A percentile compares a stretch with the other conserved stretches of the same genome.
Conservation (phyloP, 2,329 filamentous ascomycete genomes). For the Gaeumannomyces sp. region DNA sequence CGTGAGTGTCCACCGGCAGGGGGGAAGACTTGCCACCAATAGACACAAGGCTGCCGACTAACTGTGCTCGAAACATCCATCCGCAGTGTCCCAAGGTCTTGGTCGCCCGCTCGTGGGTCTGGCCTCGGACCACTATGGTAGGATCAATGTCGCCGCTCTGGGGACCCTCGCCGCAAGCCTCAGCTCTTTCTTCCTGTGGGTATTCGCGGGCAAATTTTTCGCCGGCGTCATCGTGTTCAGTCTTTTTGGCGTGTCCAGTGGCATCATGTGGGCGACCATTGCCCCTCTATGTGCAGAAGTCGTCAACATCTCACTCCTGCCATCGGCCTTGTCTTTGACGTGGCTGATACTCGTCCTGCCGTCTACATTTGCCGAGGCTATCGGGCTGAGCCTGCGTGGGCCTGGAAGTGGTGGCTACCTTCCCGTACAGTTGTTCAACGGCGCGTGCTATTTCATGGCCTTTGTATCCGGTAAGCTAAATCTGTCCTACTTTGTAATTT, state of each 20-base stretch:
- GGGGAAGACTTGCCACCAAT: neutral
- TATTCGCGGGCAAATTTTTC: slow-evolving; percentile 56
- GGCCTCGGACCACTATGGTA: slow-evolving; percentile 62
- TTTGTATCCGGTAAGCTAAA: slow-evolving; percentile 35
- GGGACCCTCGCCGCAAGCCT: slow-evolving; percentile 60
- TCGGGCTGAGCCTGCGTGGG: slow-evolving; percentile 50
- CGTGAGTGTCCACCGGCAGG: slow-evolving; percentile 30
- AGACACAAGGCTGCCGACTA: slow-evolving; percentile 6
- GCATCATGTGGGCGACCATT: slow-evolving; percentile 65
- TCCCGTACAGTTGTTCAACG: slow-evolving; percentile 51
- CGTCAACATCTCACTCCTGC: slow-evolving; percentile 62
- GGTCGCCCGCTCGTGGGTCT: slow-evolving; percentile 68
- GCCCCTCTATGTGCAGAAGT: slow-evolving; percentile 68
- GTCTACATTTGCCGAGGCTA: slow-evolving; percentile 61
- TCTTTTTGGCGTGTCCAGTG: slow-evolving; percentile 61
- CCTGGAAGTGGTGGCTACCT: slow-evolving; percentile 39
- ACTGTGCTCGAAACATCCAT: neutral
- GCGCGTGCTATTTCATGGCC: slow-evolving; percentile 52
- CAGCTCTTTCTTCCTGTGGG: slow-evolving; percentile 66
- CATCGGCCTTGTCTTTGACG: slow-evolving; percentile 60
- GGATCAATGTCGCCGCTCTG: slow-evolving; percentile 64
- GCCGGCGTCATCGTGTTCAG: slow-evolving; percentile 66
- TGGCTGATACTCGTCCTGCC: slow-evolving; percentile 69
- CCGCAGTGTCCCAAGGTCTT: slow-evolving; percentile 50
- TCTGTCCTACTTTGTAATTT: neutral